phyloP scores from a whole-genome alignment of 2,329 filamentous ascomycete genomes.

The Massarina eburnea region DNA sequence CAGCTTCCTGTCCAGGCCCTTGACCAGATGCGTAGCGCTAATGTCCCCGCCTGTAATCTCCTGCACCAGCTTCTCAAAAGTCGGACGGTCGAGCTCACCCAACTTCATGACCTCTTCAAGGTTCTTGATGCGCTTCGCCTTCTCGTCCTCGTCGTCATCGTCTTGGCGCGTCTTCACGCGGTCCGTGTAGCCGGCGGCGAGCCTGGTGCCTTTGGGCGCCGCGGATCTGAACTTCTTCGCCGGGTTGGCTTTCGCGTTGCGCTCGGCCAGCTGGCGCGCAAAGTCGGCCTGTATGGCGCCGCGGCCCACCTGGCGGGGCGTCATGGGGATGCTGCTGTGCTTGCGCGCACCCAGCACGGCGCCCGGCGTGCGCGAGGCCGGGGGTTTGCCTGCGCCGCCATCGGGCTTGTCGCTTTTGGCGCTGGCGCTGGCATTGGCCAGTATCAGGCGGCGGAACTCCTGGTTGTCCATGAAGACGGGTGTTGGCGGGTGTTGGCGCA shows the following conservation, averaged over 20 bases:
- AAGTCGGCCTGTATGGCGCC: slow-evolving; percentile 66
- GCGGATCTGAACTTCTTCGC: slow-evolving; percentile 76
- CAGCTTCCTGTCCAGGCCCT: slow-evolving; percentile 85
- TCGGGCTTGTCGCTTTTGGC: slow-evolving; percentile 37
- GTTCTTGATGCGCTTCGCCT: slow-evolving; percentile 69
- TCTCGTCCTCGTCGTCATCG: slow-evolving; percentile 56
- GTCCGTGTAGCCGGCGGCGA: slow-evolving; percentile 81
- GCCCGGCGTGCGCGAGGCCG: slow-evolving; percentile 33
- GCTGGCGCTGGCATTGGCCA: slow-evolving; percentile 37
- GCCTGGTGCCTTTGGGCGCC: slow-evolving; percentile 78
- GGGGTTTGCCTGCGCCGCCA: slow-evolving; percentile 26
- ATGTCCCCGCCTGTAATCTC: slow-evolving; percentile 83
- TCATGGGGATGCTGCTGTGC: slow-evolving; percentile 87
- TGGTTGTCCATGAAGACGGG: slow-evolving; percentile 86
- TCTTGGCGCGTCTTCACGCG: slow-evolving; percentile 66
- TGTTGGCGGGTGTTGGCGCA: neutral
- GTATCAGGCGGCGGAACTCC: slow-evolving; percentile 82
- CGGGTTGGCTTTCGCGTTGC: slow-evolving; percentile 56
- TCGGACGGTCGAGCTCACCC: slow-evolving; percentile 77
- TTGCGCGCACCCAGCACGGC: slow-evolving; percentile 73
- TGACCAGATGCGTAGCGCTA: slow-evolving; percentile 80
- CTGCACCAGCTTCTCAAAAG: slow-evolving; percentile 72
- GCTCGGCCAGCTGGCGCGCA: slow-evolving; percentile 79
- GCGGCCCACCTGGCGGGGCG: slow-evolving; percentile 69
- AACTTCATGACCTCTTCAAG: slow-evolving; percentile 81